Conservation (phyloP, 257 asterid species). For the Prunella vulgaris region DNA sequence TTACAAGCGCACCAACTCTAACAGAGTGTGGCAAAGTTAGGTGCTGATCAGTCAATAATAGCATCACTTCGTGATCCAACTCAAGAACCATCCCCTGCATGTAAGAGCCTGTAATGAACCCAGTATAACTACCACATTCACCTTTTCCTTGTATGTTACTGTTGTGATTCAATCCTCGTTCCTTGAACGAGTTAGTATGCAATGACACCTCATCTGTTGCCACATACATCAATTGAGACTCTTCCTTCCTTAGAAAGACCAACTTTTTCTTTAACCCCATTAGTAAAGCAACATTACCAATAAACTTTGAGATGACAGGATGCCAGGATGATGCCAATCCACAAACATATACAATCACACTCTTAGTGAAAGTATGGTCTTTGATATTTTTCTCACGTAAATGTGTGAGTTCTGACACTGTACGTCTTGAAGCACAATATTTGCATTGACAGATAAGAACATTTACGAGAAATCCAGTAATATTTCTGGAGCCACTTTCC, state of each 20-base stretch:
- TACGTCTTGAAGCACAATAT: conserved; percentile 39
- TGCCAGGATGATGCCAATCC: conserved; percentile 76
- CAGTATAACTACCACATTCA: conserved; percentile 60
- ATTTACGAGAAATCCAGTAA: conserved; percentile 64
- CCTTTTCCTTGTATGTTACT: conserved; percentile 41
- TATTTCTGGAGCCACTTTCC: conserved; percentile 20
- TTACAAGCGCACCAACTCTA: conserved; percentile 85
- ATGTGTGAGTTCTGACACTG: conserved; percentile 21
- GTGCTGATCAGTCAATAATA: conserved; percentile 59
- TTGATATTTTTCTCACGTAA: conserved; percentile 20
- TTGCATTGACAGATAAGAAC: conserved; percentile 63
- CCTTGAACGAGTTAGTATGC: conserved; percentile 36
- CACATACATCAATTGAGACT: conserved; percentile 65
- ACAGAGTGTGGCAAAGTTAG: conserved; percentile 66
- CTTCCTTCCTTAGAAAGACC: conserved; percentile 51
- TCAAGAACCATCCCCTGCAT: conserved; percentile 83
- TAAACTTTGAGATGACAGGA: conserved; percentile 51
- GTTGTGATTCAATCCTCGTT: conserved; percentile 6
- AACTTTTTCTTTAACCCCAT: conserved; percentile 58
- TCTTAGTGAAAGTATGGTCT: conserved; percentile 47
- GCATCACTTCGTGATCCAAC: conserved; percentile 65
- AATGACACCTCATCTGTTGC: conserved; percentile 44
- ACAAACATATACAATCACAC: conserved; percentile 46
- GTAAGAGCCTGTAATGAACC: conserved; percentile 67
- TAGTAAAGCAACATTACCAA: conserved; percentile 42